A percentile compares a stretch with the other conserved stretches of the same genome.
Conservation (phyloP, 2,329 filamentous ascomycete species). For the Colletotrichum destructivum region DNA sequence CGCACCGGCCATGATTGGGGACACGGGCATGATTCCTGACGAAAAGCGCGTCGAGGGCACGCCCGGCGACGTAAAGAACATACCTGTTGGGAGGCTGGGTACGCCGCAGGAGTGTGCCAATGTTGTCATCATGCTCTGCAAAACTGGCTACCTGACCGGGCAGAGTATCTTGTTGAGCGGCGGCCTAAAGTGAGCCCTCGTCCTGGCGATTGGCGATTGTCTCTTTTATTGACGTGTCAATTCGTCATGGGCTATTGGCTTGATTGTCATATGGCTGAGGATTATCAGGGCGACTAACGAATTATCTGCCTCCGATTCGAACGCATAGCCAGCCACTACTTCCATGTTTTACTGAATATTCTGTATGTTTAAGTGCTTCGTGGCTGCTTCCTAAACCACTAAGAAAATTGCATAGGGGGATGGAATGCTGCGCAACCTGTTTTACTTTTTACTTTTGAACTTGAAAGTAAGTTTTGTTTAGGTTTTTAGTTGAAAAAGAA, state of each 20-base stretch:
- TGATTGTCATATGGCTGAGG: not conserved
- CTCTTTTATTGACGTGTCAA: not conserved
- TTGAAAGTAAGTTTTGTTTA: no score
- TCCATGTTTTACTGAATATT: no score
- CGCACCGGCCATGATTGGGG: conserved; percentile 78
- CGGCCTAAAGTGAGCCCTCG: conserved; percentile 61
- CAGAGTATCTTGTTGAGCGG: conserved; percentile 69
- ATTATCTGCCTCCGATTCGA: no score
- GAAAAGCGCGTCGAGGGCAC: conserved; percentile 65
- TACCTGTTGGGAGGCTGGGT: conserved; percentile 72
- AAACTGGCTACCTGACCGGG: conserved; percentile 73
- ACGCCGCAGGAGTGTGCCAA: conserved; percentile 73
- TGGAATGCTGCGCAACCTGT: no score
- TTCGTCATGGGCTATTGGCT: not conserved
- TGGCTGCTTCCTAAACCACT: no score
- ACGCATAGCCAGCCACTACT: no score
- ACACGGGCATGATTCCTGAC: conserved; percentile 74
- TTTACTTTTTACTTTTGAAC: no score
- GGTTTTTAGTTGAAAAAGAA: no score
- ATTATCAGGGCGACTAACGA: no score
- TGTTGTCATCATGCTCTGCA: conserved; percentile 72
- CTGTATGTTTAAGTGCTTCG: no score
- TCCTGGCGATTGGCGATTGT: no score
- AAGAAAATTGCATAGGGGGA: no score
- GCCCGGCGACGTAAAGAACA: conserved; percentile 71